Base-by-base conservation (phyloP, 1,284 basidiomycete species). In the Tetrapyrgos nigripes region DNA sequence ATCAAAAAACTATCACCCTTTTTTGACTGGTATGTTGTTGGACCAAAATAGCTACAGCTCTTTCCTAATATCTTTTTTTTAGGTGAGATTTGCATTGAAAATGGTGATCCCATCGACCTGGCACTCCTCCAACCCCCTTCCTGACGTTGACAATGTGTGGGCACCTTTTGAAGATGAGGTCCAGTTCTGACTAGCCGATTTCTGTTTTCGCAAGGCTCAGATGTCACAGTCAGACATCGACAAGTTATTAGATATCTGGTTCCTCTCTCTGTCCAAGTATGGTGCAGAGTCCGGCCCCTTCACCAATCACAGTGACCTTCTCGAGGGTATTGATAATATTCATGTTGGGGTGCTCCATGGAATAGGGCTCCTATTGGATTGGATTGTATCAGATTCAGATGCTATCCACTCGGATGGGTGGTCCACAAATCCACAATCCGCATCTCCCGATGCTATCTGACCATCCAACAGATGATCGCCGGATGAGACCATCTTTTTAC, bases 311-410 rank as follows among this genome's bases (percentile, higher is more conserved):
- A 53, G 62, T 4, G 60, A 70, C 3, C 31, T 73, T 1, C 68
- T 68, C 49, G 44, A 53, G 2, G 68, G 66, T 11, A 72, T 73
- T 50, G 70, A 73, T 45, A 27, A 57, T 2, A 70, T 68, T 23
- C 62, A 67, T 44, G 50, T 33, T 24, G 70, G 71, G 58, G 55
- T 31, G 58, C 61, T 5, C 68, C 69, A 3, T 73, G 69, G n/a
- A n/a, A n/a, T n/a, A n/a, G n/a, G n/a, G n/a, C n/a, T n/a, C n/a
- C n/a, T n/a, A n/a, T n/a, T n/a, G n/a, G n/a, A n/a, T n/a, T n/a
- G n/a, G n/a, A n/a, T n/a, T n/a, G n/a, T n/a, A n/a, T n/a, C n/a
- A n/a, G n/a, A n/a, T n/a, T n/a, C n/a, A n/a, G n/a, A n/a, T n/a
- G n/a, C n/a, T n/a, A n/a, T n/a, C n/a, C n/a, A n/a, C n/a, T n/a